phyloP scores from a whole-genome alignment of 495 filamentous ascomycete species.

The Neurospora tetraspora region DNA sequence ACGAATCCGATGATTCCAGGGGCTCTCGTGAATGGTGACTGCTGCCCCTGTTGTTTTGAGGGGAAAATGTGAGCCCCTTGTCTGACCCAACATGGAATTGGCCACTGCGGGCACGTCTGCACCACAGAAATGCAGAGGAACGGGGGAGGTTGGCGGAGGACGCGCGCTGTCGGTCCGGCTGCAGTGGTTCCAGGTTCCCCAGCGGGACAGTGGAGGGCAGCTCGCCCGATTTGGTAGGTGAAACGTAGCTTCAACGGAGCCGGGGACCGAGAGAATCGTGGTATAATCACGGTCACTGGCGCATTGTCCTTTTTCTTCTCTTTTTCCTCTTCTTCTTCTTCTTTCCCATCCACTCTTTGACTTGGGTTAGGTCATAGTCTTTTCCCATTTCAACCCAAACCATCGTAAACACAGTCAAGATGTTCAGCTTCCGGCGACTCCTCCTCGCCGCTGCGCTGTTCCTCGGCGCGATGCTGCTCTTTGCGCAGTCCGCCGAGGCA shows the following conservation, averaged over 20 bases:
- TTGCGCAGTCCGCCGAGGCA: constrained; percentile 60
- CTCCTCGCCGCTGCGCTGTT: constrained; percentile 63
- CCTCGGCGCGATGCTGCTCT: constrained; percentile 59
- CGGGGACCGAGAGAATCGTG: not conserved
- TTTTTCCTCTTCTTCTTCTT: constrained; percentile 1
- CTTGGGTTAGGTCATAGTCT: not conserved
- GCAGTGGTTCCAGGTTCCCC: not conserved
- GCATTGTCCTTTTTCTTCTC: not conserved
- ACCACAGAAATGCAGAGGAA: not conserved
- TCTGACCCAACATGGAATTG: not conserved
- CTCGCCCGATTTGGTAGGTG: constrained; percentile 10
- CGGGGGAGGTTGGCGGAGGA: not conserved
- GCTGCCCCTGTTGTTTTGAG: not conserved
- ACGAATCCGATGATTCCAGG: not conserved
- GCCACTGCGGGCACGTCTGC: not conserved
- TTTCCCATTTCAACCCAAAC: not conserved
- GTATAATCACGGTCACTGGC: not conserved
- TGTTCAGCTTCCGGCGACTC: constrained; percentile 49
- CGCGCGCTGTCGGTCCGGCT: not conserved
- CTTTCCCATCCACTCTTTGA: not conserved
- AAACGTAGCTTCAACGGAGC: constrained; percentile 27
- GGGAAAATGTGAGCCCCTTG: not conserved
- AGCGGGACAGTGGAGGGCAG: not conserved
- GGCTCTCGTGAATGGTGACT: not conserved
- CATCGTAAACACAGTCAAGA: constrained; percentile 17